Percentiles rank a stretch among this genome's conserved stretches.
phyloP scores from a whole-genome alignment of 306 rosid genomes.

The Citrullus colocynthis region DNA sequence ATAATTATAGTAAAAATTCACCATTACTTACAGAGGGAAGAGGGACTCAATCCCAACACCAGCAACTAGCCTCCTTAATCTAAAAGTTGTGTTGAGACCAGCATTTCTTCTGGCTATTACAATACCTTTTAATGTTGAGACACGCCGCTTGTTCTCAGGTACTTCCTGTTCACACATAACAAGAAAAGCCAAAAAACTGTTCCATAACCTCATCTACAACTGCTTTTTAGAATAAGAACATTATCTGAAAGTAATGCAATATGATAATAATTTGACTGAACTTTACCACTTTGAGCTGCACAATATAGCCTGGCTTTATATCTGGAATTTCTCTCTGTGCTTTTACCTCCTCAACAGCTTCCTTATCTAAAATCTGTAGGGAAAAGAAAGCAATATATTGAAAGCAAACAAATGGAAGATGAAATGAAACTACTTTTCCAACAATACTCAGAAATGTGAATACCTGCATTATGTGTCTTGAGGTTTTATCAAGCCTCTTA shows the following conservation, averaged over 20 bases:
- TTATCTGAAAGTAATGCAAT: conserved; percentile 11
- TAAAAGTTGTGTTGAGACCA: conserved; percentile 67
- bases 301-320: conserved; percentile 78
- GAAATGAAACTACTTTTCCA: background rate
- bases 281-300: conserved; percentile 94
- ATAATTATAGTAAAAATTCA: background rate
- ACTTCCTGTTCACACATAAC: conserved; percentile 49
- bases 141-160: conserved; percentile 90
- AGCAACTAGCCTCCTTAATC: conserved; percentile 79
- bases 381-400: conserved; percentile 1
- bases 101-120: conserved; percentile 92
- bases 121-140: conserved; percentile 71
- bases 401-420: conserved; percentile 12
- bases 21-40: conserved; percentile 53
- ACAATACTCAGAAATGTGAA: background rate
- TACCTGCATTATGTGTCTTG: conserved; percentile 92
- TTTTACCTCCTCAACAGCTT: conserved; percentile 69
- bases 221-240: background rate
- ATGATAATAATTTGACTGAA: background rate
- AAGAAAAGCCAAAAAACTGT: conserved; percentile 1
- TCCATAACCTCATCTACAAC: background rate
- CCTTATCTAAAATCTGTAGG: conserved; percentile 80
- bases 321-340: conserved; percentile 62
- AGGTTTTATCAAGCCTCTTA: conserved; percentile 88
- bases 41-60: conserved; percentile 86